A percentile compares a stretch with the other conserved stretches of the same genome.
Evolutionary conservation across 495 filamentous ascomycete genomes (phyloP).

Genomic region (Annulohypoxylon nitens): DNA sequence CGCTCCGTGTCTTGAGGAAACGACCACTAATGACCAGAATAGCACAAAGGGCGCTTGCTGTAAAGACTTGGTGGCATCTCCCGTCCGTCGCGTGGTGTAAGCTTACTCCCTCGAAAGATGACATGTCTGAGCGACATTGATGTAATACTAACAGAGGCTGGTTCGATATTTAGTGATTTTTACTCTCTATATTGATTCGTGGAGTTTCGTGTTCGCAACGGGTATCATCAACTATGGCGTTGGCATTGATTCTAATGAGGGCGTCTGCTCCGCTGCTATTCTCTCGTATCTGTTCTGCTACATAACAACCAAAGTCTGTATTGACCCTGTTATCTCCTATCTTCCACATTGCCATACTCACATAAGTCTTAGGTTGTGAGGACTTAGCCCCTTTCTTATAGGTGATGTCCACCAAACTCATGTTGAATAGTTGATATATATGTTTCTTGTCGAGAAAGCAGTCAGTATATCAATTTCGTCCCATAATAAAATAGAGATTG

Average conservation of each 20-base stretch:
- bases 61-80: conserved; percentile 60
- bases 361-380: conserved; percentile 55
- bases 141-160: conserved; percentile 5
- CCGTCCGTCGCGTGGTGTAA: conserved; percentile 63
- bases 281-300: conserved; percentile 65
- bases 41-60: conserved; percentile 56
- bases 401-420: too few relatives aligned
- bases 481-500: neutral
- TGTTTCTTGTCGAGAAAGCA: conserved; percentile 66
- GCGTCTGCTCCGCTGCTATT: conserved; percentile 63
- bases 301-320: conserved; percentile 65
- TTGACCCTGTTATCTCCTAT: neutral
- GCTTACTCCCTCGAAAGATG: conserved; percentile 28
- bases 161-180: conserved; percentile 57
- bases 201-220: conserved; percentile 64
- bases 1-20: neutral
- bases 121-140: neutral
- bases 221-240: conserved; percentile 64
- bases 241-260: conserved; percentile 57
- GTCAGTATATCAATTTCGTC: conserved; percentile 49
- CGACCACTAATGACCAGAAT: conserved; percentile 17
- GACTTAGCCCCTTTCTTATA: neutral
- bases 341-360: conserved; percentile 2
- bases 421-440: conserved; percentile 61
- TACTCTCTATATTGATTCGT: conserved; percentile 65